Percentiles rank a stretch among this genome's conserved stretches.
Evolutionary conservation across 345 rosid genomes (phyloP).

Genomic region (Adansonia digitata): DNA sequence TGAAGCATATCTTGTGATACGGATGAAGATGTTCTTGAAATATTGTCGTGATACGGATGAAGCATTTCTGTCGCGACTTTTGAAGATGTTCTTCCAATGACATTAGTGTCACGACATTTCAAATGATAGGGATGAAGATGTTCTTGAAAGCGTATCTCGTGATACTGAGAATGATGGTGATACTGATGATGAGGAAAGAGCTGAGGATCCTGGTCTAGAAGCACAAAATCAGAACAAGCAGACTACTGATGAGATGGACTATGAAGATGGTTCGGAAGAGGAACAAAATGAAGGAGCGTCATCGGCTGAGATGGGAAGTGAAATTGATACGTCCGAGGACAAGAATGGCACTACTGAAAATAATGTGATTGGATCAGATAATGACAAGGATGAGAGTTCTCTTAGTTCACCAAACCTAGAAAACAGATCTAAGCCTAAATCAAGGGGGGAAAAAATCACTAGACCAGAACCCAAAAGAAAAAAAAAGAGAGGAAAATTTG

Average conservation of each 20-base stretch:
- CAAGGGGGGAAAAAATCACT: slow-evolving; percentile 27
- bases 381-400: slow-evolving; percentile 14
- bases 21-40: too few species aligned
- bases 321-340: slow-evolving; percentile 24
- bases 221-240: slow-evolving; percentile 46
- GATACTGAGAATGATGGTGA: slow-evolving; percentile 38
- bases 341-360: slow-evolving; percentile 36
- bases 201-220: slow-evolving; percentile 83
- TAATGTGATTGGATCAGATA: slow-evolving; percentile 18
- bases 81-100: too few species aligned
- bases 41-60: too few species aligned
- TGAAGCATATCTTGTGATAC: too few species aligned
- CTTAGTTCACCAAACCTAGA: slow-evolving; percentile 5
- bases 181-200: slow-evolving; percentile 38
- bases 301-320: slow-evolving; percentile 25
- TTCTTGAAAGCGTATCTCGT: slow-evolving; percentile 27
- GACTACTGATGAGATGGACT: slow-evolving; percentile 67
- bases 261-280: slow-evolving; percentile 59
- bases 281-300: slow-evolving; percentile 28
- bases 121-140: slow-evolving; percentile 46
- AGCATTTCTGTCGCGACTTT: too few species aligned
- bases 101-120: slow-evolving; percentile 31
- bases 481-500: slow-evolving; percentile 25
- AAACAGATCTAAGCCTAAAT: slow-evolving; percentile 19
- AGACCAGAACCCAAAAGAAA: slow-evolving; percentile 30